These are phyloP conservation scores for Candida methanosorbosa DNA, from an alignment of 805 yeast species.

Conservation along the genomic window DNA sequence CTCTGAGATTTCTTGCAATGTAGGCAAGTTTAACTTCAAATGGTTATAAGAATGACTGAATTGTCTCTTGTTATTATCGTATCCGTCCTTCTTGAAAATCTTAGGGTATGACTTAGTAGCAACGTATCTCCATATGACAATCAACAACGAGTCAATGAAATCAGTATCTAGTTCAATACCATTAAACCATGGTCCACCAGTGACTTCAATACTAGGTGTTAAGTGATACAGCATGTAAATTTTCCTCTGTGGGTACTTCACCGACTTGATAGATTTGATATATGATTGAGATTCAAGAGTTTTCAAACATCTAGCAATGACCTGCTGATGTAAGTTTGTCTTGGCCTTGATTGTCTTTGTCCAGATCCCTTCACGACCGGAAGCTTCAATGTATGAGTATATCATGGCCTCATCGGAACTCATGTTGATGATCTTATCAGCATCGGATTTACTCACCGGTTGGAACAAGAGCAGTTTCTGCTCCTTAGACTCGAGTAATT, in stretches of 20 bases:
- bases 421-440: conserved; percentile 71
- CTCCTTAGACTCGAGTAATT: conserved; percentile 54
- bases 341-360: conserved; percentile 83
- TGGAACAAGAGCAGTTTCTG: conserved; percentile 59
- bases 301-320: conserved; percentile 78
- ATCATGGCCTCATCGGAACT: conserved; percentile 82
- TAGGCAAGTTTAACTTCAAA: conserved; percentile 44
- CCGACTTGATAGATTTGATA: conserved; percentile 85
- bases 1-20: conserved; percentile 63
- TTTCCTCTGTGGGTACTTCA: conserved; percentile 85
- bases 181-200: conserved; percentile 99
- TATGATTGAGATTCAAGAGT: conserved; percentile 69
- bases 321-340: conserved; percentile 84
- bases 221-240: conserved; percentile 91
- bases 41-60: conserved; percentile 17
- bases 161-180: conserved; percentile 93
- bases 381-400: conserved; percentile 83
- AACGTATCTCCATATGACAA: conserved; percentile 83
- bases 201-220: conserved; percentile 91
- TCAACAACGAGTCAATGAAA: conserved; percentile 75
- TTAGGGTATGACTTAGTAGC: conserved; percentile 71
- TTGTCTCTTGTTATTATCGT: conserved; percentile 16
- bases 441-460: conserved; percentile 66
- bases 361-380: conserved; percentile 96
- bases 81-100: conserved; percentile 41